These are phyloP conservation scores for Sanguinoderma infundibulare DNA, from an alignment of 1,284 basidiomycete genomes.

Conservation along the genomic window DNA sequence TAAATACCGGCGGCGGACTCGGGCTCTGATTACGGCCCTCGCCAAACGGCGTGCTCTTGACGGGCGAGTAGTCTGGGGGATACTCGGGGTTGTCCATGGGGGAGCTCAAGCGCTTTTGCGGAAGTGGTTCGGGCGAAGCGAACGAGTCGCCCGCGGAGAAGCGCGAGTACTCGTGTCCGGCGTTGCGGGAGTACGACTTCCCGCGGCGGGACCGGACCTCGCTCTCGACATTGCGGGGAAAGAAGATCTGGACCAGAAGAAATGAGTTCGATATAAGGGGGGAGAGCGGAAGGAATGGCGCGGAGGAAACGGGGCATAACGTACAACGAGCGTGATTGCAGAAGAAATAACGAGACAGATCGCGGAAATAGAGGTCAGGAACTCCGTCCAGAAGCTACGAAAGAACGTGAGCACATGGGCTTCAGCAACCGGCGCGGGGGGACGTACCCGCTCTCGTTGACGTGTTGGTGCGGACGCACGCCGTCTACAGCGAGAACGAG, in stretches of 20 bases:
- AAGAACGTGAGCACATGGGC: not conserved
- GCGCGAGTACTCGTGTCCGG: constrained; percentile 11
- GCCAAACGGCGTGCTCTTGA: not conserved
- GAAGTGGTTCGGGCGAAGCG: constrained; percentile 3
- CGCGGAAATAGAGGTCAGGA: constrained; percentile 59
- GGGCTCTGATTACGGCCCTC: not conserved
- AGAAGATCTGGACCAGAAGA: constrained; percentile 71
- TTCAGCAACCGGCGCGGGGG: not conserved
- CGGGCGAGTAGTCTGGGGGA: constrained; percentile 1
- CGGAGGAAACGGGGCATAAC: constrained; percentile 31
- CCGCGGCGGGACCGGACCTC: constrained; percentile 42
- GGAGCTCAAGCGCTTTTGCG: constrained; percentile 15
- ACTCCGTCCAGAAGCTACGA: constrained; percentile 48
- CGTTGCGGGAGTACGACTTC: constrained; percentile 22
- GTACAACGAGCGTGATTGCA: constrained; percentile 71
- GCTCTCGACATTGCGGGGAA: constrained; percentile 70
- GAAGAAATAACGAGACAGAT: constrained; percentile 71
- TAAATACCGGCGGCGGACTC: constrained; percentile 25
- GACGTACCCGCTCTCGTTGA: constrained; percentile 63
- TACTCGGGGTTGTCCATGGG: constrained; percentile 7
- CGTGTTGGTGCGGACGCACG: constrained; percentile 55
- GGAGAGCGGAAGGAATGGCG: not conserved
- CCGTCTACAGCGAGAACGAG: constrained; percentile 72
- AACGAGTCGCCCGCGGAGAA: constrained; percentile 21
- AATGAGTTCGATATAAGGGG: not conserved